phyloP scores from a whole-genome alignment of 805 yeast species.

The Kuraishia piskuri region DNA sequence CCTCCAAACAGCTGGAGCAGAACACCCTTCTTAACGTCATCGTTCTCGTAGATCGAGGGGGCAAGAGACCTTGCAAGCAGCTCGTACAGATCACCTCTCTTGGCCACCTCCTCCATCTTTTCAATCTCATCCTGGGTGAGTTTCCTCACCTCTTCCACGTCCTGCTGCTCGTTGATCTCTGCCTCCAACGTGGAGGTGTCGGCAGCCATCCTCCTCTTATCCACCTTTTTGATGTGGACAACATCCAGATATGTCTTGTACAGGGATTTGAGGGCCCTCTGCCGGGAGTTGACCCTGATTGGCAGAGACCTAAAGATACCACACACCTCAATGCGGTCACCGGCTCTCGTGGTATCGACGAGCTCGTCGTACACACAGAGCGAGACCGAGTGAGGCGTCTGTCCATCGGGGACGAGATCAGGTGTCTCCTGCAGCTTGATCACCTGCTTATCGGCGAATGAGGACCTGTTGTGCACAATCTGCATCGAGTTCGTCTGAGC shows the following conservation, averaged over 20 bases:
- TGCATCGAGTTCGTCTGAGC: conserved; percentile 81
- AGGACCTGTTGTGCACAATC: conserved; percentile 82
- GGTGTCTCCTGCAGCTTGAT: conserved; percentile 93
- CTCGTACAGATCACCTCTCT: conserved; percentile 76
- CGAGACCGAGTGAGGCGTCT: conserved; percentile 94
- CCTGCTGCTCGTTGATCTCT: conserved; percentile 51
- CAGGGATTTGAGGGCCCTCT: conserved; percentile 72
- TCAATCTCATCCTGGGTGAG: conserved; percentile 63
- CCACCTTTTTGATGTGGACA: conserved; percentile 84
- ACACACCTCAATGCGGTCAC: conserved; percentile 92
- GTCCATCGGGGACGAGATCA: conserved; percentile 95
- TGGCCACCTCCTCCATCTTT: conserved; percentile 51
- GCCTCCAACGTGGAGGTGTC: conserved; percentile 66
- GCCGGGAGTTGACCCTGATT: conserved; percentile 78
- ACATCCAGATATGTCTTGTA: conserved; percentile 93
- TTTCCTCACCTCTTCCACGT: conserved; percentile 68
- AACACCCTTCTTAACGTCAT: conserved; percentile 94
- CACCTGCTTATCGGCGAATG: conserved; percentile 93
- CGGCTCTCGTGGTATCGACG: conserved; percentile 91
- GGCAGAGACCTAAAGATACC: conserved; percentile 93
- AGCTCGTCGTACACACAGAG: conserved; percentile 92
- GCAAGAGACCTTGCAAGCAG: conserved; percentile 85
- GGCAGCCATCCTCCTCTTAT: conserved; percentile 69
- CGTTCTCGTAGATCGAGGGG: conserved; percentile 94
- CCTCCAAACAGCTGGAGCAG: conserved; percentile 93